Conservation (phyloP, 2,329 filamentous ascomycete genomes). For the Pseudogymnoascus sp. region DNA sequence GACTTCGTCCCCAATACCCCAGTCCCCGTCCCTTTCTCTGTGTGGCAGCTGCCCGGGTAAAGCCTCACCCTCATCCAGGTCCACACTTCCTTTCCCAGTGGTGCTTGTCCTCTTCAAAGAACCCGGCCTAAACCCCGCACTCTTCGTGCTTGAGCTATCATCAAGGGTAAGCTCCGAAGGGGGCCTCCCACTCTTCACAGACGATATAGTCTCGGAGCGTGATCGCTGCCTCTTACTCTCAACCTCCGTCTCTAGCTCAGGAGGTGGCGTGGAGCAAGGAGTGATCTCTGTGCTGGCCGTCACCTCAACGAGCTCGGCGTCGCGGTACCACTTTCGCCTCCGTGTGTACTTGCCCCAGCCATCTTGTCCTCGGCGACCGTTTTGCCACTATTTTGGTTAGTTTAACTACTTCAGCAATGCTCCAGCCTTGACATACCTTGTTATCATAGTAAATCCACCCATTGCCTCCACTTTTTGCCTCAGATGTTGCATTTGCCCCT, state of each 20-base stretch:
- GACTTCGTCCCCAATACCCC: slow-evolving; percentile 77
- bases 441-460: slow-evolving; percentile 99
- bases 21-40: slow-evolving; percentile 51
- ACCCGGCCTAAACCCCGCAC: slow-evolving; percentile 15
- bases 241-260: background rate
- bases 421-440: slow-evolving; percentile 51
- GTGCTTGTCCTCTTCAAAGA: slow-evolving; percentile 14
- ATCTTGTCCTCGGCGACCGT: slow-evolving; percentile 73
- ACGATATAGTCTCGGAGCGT: background rate
- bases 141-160: slow-evolving; percentile 12
- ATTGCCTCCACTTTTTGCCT: slow-evolving; percentile 31
- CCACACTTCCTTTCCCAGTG: slow-evolving; percentile 14
- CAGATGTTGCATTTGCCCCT: slow-evolving; percentile 30
- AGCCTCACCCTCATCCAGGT: slow-evolving; percentile 32
- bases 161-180: background rate
- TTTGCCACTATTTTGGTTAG: slow-evolving; percentile 61
- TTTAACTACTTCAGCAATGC: background rate
- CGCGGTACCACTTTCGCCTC: slow-evolving; percentile 89
- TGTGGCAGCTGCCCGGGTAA: slow-evolving; percentile 44
- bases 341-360: slow-evolving; percentile 94
- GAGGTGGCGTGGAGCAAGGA: slow-evolving; percentile 32
- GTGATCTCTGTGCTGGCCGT: slow-evolving; percentile 35
- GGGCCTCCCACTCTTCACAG: background rate
- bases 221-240: background rate
- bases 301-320: slow-evolving; percentile 86